A percentile compares a stretch with the other conserved stretches of the same genome.
Evolutionary conservation across 345 rosid genomes (phyloP).

Genomic region (Laguncularia racemosa): DNA sequence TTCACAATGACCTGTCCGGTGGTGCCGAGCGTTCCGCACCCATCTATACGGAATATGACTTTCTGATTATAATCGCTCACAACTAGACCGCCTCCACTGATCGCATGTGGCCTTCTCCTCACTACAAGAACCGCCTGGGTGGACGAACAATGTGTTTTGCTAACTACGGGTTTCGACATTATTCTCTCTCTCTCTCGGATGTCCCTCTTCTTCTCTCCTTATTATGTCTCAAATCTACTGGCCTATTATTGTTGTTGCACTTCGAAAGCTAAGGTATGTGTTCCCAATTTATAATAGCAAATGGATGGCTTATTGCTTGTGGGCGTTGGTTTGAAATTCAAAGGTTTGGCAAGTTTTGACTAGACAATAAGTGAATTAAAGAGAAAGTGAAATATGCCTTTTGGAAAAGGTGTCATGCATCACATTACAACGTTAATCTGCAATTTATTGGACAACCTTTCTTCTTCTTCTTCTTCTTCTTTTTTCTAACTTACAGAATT

Average conservation of each 20-base stretch:
- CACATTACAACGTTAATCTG: no score
- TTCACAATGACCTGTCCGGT: constrained; percentile 49
- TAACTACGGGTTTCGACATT: constrained; percentile 30
- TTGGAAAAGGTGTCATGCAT: not conserved
- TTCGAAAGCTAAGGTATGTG: no score
- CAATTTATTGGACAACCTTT: no score
- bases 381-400: not conserved
- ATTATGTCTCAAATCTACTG: not conserved
- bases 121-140: constrained; percentile 50
- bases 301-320: no score
- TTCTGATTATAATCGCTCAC: constrained; percentile 59
- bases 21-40: constrained; percentile 69
- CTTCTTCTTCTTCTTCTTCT: no score
- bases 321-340: not conserved
- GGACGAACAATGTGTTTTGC: constrained; percentile 61
- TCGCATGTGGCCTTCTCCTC: constrained; percentile 65
- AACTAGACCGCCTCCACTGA: constrained; percentile 85
- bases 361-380: not conserved
- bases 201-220: not conserved
- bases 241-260: no score
- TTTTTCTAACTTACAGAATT: no score
- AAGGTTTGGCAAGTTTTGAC: constrained; percentile 26
- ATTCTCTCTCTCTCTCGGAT: constrained; percentile 2
- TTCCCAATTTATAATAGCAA: no score
- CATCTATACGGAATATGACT: constrained; percentile 64